phyloP scores from a whole-genome alignment of 176 grass and related monocot genomes.

The Aegilops longissima region DNA sequence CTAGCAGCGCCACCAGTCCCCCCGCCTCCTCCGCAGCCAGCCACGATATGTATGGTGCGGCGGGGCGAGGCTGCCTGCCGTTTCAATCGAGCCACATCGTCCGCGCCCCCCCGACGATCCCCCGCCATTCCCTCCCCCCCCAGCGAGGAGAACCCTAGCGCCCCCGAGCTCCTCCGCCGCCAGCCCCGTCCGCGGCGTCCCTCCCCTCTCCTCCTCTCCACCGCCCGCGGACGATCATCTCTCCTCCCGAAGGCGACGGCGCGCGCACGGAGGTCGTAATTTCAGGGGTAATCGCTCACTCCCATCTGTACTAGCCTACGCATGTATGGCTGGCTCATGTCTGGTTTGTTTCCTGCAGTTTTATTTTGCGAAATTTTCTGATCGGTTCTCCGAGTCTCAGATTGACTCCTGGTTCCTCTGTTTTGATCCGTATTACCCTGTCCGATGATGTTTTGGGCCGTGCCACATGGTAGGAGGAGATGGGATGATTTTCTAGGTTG shows the following conservation, averaged over 20 bases:
- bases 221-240: neutral
- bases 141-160: neutral
- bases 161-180: neutral
- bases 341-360: neutral
- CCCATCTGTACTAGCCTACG: neutral
- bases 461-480: neutral
- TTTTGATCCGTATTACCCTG: neutral
- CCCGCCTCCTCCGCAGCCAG: neutral
- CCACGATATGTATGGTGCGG: conserved; percentile 28
- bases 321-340: neutral
- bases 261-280: neutral
- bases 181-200: neutral
- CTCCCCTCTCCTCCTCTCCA: neutral
- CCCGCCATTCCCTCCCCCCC: neutral
- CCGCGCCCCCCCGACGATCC: neutral
- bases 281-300: neutral
- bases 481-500: neutral
- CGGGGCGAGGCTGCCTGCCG: conserved; percentile 13
- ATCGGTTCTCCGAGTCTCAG: neutral
- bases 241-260: neutral
- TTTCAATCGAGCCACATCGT: conserved; percentile 13
- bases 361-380: neutral
- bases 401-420: neutral
- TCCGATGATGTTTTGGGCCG: neutral
- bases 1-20: neutral